These are phyloP conservation scores for Botrytis cinerea DNA, from an alignment of 2,329 filamentous ascomycete genomes.

Conservation along the genomic window DNA sequence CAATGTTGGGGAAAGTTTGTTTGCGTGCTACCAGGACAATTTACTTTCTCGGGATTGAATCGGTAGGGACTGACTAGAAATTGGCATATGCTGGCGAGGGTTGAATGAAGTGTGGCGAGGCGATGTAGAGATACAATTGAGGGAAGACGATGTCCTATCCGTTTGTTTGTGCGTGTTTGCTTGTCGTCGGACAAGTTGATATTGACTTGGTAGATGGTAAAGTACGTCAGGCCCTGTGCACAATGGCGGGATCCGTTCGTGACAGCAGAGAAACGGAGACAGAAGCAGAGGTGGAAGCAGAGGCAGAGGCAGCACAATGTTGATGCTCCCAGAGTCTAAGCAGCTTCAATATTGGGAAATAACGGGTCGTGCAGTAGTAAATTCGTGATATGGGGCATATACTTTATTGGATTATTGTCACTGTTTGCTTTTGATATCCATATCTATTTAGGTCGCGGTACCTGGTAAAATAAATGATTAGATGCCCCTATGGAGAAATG, in stretches of 20 bases:
- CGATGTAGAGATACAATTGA: neutral
- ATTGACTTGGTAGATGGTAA: neutral
- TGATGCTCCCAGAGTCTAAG: neutral
- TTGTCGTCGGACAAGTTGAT: neutral
- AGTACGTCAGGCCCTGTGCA: neutral
- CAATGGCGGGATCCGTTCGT: neutral
- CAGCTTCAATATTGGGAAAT: neutral
- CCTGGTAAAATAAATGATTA: neutral
- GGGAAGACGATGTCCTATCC: neutral
- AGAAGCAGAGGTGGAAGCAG: neutral
- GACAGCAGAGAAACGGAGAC: neutral
- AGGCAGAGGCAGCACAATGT: neutral
- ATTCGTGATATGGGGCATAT: constrained; percentile 6
- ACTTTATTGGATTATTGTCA: constrained; percentile 5
- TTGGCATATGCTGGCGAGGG: neutral
- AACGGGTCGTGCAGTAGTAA: constrained; percentile 6
- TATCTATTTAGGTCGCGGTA: neutral
- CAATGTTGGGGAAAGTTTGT: neutral
- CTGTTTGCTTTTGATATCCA: neutral
- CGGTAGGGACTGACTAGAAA: constrained; percentile 2
- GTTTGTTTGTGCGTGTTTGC: neutral
- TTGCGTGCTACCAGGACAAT: constrained; percentile 9
- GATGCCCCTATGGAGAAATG: constrained; percentile 7
- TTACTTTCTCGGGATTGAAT: neutral
- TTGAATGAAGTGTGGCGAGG: neutral